Evolutionary conservation across 148 eudicot species (phyloP).

Genomic region (Dysphania ambrosioides): DNA sequence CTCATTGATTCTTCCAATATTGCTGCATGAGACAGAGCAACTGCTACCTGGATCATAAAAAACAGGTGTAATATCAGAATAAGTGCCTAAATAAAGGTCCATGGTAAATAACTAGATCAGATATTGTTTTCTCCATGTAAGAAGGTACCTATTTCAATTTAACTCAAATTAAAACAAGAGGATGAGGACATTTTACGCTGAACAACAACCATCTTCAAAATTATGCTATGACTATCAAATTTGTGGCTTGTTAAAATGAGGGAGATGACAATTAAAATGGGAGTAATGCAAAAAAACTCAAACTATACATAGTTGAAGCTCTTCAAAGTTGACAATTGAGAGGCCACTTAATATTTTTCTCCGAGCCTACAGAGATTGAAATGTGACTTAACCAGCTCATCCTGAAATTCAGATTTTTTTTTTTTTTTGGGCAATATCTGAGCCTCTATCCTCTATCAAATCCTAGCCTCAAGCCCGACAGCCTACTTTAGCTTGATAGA

Average conservation of each 20-base stretch:
- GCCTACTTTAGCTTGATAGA: not conserved
- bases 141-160: not conserved
- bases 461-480: not conserved
- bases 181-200: not conserved
- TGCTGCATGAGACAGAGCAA: conserved; percentile 98
- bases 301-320: not conserved
- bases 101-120: not conserved
- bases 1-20: conserved; percentile 94
- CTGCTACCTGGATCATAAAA: conserved; percentile 63
- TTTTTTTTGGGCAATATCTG: not conserved
- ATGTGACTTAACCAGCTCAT: not conserved
- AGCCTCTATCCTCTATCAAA: not conserved
- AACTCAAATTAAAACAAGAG: not conserved
- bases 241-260: not conserved
- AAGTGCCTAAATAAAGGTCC: not conserved
- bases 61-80: not conserved
- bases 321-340: not conserved
- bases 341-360: not conserved
- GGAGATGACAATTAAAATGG: not conserved
- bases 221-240: conserved; percentile 1
- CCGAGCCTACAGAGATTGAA: not conserved
- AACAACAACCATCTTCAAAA: not conserved
- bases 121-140: not conserved
- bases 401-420: not conserved
- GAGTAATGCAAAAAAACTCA: not conserved